Conservation (phyloP, 2,329 filamentous ascomycete genomes). For the Blastomyces silverae region DNA sequence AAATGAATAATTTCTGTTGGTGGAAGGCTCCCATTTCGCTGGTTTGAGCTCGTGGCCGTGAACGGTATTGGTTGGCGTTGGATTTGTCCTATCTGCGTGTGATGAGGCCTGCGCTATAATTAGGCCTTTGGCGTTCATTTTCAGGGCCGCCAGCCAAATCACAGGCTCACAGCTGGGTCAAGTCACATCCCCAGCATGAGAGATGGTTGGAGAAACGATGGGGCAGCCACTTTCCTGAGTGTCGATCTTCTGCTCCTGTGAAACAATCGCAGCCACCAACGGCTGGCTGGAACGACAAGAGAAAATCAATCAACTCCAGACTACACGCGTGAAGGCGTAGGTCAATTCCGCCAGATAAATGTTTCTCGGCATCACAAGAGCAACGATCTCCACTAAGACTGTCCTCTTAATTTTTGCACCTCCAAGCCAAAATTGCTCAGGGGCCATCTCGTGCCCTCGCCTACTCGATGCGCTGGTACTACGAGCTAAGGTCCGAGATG, state of each 20-base stretch:
- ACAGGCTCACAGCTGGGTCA: not conserved
- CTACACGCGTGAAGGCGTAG: not conserved
- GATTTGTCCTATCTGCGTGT: not conserved
- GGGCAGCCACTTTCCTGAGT: not conserved
- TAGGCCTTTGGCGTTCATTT: not conserved
- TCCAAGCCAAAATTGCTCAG: not conserved
- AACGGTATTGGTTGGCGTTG: not conserved
- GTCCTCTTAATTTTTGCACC: not conserved
- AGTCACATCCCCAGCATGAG: not conserved
- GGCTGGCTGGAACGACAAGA: not conserved
- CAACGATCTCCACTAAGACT: not conserved
- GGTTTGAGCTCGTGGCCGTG: not conserved
- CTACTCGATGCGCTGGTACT: not conserved
- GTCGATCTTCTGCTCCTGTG: slow-evolving; percentile 6
- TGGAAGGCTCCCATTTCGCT: not conserved
- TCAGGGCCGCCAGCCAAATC: not conserved
- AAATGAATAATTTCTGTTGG: not conserved
- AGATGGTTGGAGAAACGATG: not conserved
- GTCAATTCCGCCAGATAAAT: not conserved
- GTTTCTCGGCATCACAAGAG: not conserved
- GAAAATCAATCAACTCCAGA: not conserved
- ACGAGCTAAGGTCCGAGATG: not conserved
- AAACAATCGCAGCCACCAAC: slow-evolving; percentile 9
- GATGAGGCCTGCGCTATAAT: not conserved
- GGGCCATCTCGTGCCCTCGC: not conserved